A percentile compares a stretch with the other conserved stretches of the same genome.
phyloP scores from a whole-genome alignment of 1,284 basidiomycete species.

The Moesziomyces sp. region DNA sequence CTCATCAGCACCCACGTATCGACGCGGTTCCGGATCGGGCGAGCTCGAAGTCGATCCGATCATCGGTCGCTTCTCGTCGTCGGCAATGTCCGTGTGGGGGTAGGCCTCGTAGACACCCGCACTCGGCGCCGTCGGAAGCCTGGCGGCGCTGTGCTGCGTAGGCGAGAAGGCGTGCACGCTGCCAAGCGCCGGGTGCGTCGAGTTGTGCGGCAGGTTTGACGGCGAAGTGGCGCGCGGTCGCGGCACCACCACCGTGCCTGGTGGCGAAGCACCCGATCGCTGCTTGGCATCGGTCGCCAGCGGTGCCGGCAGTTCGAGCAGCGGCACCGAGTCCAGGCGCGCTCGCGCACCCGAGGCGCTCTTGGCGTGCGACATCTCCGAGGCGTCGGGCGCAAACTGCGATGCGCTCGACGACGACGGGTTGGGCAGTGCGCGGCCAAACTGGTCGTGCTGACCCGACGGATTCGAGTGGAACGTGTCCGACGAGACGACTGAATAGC shows the following conservation, averaged over 20 bases:
- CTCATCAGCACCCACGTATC: slow-evolving; percentile 17
- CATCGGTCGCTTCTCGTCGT: slow-evolving; percentile 60
- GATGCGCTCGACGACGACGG: slow-evolving; percentile 24
- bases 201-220: slow-evolving; percentile 35
- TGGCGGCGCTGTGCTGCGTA: slow-evolving; percentile 7
- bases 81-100: slow-evolving; percentile 33
- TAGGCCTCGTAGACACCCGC: slow-evolving; percentile 42
- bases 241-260: slow-evolving; percentile 47
- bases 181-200: slow-evolving; percentile 30
- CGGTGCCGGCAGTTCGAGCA: slow-evolving; percentile 66
- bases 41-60: slow-evolving; percentile 51
- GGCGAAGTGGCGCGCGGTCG: slow-evolving; percentile 51
- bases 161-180: slow-evolving; percentile 23
- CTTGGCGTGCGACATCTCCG: slow-evolving; percentile 54
- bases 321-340: slow-evolving; percentile 62
- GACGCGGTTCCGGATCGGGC: slow-evolving; percentile 44
- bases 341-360: slow-evolving; percentile 52
- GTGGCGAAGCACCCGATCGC: slow-evolving; percentile 31
- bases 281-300: slow-evolving; percentile 61
- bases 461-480: slow-evolving; percentile 60
- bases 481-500: slow-evolving; percentile 57
- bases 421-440: slow-evolving; percentile 40
- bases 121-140: slow-evolving; percentile 19
- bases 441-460: slow-evolving; percentile 44
- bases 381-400: slow-evolving; percentile 33